These are phyloP conservation scores for Abelmoschus esculentus DNA, from an alignment of 345 rosid genomes.

Conservation along the genomic window DNA sequence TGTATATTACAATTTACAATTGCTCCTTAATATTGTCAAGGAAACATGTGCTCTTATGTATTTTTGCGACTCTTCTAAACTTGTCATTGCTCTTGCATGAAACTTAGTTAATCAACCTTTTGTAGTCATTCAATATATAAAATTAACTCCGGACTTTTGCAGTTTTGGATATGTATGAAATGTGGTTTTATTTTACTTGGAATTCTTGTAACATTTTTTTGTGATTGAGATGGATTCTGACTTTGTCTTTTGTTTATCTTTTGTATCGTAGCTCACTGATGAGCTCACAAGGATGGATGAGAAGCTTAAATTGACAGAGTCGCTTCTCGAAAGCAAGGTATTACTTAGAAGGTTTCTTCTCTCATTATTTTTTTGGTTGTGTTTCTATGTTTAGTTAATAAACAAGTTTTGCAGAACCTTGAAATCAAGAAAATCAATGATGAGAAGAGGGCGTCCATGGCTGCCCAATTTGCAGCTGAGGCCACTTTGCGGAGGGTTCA, in stretches of 20 bases:
- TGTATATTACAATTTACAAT: background rate
- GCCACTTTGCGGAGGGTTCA: slow-evolving; percentile 97
- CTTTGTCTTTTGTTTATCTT: slow-evolving; percentile 12
- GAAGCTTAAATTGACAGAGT: slow-evolving; percentile 76
- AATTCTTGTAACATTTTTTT: background rate
- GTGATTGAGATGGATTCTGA: slow-evolving; percentile 12
- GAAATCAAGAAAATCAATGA: slow-evolving; percentile 93
- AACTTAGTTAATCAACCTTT: background rate
- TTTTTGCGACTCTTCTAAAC: background rate
- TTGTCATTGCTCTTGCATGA: background rate
- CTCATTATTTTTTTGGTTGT: slow-evolving; percentile 3
- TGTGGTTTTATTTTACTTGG: background rate
- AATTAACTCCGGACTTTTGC: background rate
- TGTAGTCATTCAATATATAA: background rate
- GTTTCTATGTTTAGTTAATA: slow-evolving; percentile 9
- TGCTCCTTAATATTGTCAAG: background rate
- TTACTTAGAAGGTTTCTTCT: slow-evolving; percentile 12
- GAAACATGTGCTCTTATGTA: background rate
- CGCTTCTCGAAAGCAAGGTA: slow-evolving; percentile 83
- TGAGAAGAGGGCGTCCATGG: slow-evolving; percentile 97
- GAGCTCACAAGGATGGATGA: slow-evolving; percentile 73
- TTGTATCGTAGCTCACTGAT: slow-evolving; percentile 62
- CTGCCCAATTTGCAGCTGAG: slow-evolving; percentile 99
- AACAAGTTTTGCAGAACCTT: slow-evolving; percentile 55
- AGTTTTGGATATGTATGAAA: background rate